Conservation (phyloP, 495 filamentous ascomycete species). For the Penicillium malachiteum region DNA sequence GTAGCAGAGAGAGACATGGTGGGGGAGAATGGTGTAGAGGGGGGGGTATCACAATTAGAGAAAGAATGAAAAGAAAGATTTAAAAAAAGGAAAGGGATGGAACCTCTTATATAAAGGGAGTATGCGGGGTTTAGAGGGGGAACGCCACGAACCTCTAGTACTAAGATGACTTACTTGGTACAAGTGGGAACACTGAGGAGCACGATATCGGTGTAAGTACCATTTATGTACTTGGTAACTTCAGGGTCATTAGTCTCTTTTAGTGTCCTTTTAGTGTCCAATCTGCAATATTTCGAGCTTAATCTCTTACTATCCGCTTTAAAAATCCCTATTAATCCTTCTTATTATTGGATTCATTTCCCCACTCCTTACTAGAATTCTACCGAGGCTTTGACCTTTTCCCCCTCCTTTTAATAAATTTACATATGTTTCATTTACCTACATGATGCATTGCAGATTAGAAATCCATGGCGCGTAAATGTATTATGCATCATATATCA, state of each 20-base stretch:
- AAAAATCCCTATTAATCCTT: too few relatives aligned
- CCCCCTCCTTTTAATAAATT: too few relatives aligned
- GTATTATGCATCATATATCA: too few relatives aligned
- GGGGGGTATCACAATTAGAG: constrained; percentile 17
- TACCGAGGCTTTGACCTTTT: too few relatives aligned
- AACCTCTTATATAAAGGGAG: not conserved
- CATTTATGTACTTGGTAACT: not conserved
- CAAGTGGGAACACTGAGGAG: not conserved
- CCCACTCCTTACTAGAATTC: too few relatives aligned
- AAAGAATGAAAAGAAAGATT: constrained; percentile 5
- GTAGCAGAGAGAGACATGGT: constrained; percentile 42
- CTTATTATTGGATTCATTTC: too few relatives aligned
- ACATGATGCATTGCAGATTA: not conserved
- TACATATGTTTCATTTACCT: too few relatives aligned
- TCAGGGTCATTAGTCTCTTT: too few relatives aligned
- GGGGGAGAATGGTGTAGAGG: constrained; percentile 7
- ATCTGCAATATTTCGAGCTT: too few relatives aligned
- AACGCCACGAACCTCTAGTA: not conserved
- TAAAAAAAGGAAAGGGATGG: constrained; percentile 3
- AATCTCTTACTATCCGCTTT: too few relatives aligned
- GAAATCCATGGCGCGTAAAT: too few relatives aligned
- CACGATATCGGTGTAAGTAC: not conserved
- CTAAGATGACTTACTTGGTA: not conserved
- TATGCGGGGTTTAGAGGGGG: constrained; percentile 1
- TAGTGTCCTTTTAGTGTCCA: too few relatives aligned